A percentile compares a stretch with the other conserved stretches of the same genome.
phyloP scores from a whole-genome alignment of 1,284 basidiomycete genomes.

The Cutaneotrichosporon spelunceum region DNA sequence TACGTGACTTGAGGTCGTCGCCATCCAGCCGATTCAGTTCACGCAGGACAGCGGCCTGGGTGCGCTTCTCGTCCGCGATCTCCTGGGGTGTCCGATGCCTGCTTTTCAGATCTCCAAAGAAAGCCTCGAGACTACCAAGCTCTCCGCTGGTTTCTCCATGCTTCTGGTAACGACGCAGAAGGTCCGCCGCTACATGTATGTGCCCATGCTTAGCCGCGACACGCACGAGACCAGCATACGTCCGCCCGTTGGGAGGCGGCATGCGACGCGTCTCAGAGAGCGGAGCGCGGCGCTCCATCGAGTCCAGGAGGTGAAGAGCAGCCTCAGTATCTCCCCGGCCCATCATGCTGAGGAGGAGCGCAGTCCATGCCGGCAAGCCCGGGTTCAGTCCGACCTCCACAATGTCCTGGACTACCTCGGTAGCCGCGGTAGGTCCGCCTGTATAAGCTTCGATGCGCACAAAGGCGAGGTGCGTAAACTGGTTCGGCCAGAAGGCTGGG shows the following conservation, averaged over 20 bases:
- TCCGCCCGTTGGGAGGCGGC: slow-evolving; percentile 13
- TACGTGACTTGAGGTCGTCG: background rate
- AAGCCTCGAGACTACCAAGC: background rate
- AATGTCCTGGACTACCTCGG: slow-evolving; percentile 20
- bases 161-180: background rate
- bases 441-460: slow-evolving; percentile 28
- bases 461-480: slow-evolving; percentile 29
- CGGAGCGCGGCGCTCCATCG: slow-evolving; percentile 24
- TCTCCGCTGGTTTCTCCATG: background rate
- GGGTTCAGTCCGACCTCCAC: slow-evolving; percentile 21
- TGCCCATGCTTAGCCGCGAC: background rate
- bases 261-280: background rate
- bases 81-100: background rate
- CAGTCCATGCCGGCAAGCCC: slow-evolving; percentile 25
- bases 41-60: background rate
- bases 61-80: background rate
- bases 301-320: slow-evolving; percentile 26
- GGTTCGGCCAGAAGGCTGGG: slow-evolving; percentile 28
- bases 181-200: background rate
- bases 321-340: slow-evolving; percentile 23
- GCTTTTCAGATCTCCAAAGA: background rate
- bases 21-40: slow-evolving; percentile 1
- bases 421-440: slow-evolving; percentile 22
- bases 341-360: slow-evolving; percentile 26
- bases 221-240: slow-evolving; percentile 20